phyloP scores from a whole-genome alignment of 805 yeast species.

The Candida tibetensis region DNA sequence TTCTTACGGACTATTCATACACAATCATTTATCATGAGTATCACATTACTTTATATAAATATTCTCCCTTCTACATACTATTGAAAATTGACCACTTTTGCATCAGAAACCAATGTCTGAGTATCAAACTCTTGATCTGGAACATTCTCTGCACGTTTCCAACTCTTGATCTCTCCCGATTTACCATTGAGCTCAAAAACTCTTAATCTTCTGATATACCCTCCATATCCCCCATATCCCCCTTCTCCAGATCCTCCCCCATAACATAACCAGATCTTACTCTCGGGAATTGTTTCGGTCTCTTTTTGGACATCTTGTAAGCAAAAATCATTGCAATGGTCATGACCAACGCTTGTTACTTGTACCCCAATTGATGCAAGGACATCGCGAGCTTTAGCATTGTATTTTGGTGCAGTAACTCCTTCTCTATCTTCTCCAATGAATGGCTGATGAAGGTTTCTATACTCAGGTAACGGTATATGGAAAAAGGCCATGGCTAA shows the following conservation, averaged over 20 bases:
- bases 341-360: slow-evolving; percentile 86
- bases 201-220: slow-evolving; percentile 77
- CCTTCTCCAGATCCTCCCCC: slow-evolving; percentile 96
- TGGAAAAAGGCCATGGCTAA: slow-evolving; percentile 90
- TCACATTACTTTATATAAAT: no score
- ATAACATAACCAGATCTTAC: slow-evolving; percentile 78
- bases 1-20: no score
- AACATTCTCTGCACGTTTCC: slow-evolving; percentile 69
- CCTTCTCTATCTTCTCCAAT: slow-evolving; percentile 71
- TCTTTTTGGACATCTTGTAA: slow-evolving; percentile 46
- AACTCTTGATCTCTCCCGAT: slow-evolving; percentile 50
- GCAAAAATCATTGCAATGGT: slow-evolving; percentile 93
- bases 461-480: slow-evolving; percentile 87
- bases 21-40: no score
- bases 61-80: no score
- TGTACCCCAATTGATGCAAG: slow-evolving; percentile 67
- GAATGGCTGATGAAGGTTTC: slow-evolving; percentile 44
- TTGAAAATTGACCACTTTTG: slow-evolving; percentile 29
- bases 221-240: slow-evolving; percentile 93
- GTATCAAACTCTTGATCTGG: slow-evolving; percentile 48
- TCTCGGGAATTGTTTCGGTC: slow-evolving; percentile 20
- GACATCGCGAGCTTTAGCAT: slow-evolving; percentile 61
- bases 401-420: slow-evolving; percentile 71
- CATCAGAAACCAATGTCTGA: slow-evolving; percentile 49
- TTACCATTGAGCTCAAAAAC: slow-evolving; percentile 61